Evolutionary conservation across 2,329 filamentous ascomycete species (phyloP), one percentile per base, ranked within the genome.

Genomic region (Venturiaceae sp.): DNA sequence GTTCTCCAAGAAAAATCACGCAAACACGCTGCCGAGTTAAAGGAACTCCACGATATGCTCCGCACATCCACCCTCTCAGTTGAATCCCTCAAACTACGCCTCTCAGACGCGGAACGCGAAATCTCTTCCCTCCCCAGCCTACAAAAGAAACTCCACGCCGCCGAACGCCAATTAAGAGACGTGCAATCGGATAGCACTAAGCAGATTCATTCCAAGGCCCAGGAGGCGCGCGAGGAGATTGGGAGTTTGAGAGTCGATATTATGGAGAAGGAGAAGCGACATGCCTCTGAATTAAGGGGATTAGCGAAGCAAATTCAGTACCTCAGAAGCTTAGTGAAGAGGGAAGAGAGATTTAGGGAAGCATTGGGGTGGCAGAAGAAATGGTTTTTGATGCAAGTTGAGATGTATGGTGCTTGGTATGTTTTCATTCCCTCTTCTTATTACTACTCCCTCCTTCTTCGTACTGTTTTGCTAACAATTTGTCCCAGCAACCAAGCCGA

Each of bases 301-400:
- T 80, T 97, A 68, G 83, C 84, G 57, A 88, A 94, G 74, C 92
- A 97, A 74, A 92, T 97, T 69, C 83, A 91, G 66, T 97, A 89
- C 84, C 83, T 97, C 70, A 84, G 91, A 66, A 89, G 90, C 1
- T 84, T 87, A 56, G 88, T 88, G 75, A 81, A 83, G 68, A 83
- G 94, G 33, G 92, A 96, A 72, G 84, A 89, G 64, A 83, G 82
- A 55, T 86, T 97, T 73, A 82, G 94, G 44, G 80, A 82, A 62
- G 89, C 92, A 66, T 82, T 92, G 33, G 88, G 88, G 8, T 95
- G 87, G 74, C 90, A 90, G 63, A 99, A 99, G 80, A 84, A 82
- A 64, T 92, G 90, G 71, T 83, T 96, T 74, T 74, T 85, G 66
- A 78, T 90, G 70, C 85, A 90, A 72, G 83, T 95, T 57, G 84